A percentile compares a stretch with the other conserved stretches of the same genome.
These are phyloP conservation scores for Solanum corneliomulleri DNA, from an alignment of 257 asterid species.

Conservation along the genomic window DNA sequence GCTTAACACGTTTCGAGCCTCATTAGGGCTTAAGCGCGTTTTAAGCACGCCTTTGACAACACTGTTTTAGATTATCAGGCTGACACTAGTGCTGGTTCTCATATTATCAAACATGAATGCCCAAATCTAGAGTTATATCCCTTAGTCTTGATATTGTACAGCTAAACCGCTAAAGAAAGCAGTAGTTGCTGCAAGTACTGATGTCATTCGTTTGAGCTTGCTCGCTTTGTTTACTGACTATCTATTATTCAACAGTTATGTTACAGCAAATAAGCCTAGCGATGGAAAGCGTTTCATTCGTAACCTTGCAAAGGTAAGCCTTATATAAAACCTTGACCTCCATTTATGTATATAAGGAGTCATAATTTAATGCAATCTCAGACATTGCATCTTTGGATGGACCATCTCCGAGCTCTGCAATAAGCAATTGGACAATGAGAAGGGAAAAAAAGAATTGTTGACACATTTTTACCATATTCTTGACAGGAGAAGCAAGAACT, in stretches of 20 bases:
- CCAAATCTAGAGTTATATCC: background rate
- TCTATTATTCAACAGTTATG: slow-evolving; percentile 27
- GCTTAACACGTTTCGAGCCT: background rate
- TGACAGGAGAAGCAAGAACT: slow-evolving; percentile 63
- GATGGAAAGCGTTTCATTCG: slow-evolving; percentile 71
- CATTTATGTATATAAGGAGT: background rate
- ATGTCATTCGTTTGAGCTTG: background rate
- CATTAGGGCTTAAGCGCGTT: background rate
- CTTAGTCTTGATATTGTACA: background rate
- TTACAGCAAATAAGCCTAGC: slow-evolving; percentile 44
- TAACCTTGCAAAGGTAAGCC: slow-evolving; percentile 56
- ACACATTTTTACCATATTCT: background rate
- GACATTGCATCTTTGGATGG: background rate
- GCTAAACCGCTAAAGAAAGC: background rate
- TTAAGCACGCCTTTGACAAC: background rate
- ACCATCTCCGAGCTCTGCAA: background rate
- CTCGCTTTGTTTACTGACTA: background rate
- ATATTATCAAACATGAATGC: background rate
- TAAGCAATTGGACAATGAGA: background rate
- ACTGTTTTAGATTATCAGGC: background rate
- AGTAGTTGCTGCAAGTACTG: background rate
- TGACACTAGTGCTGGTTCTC: background rate
- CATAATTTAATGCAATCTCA: background rate
- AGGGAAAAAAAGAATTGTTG: background rate
- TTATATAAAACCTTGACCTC: background rate